Percentiles rank a stretch among this genome's conserved stretches.
phyloP scores from a whole-genome alignment of 2,329 filamentous ascomycete genomes.

The Xylariales sp. region DNA sequence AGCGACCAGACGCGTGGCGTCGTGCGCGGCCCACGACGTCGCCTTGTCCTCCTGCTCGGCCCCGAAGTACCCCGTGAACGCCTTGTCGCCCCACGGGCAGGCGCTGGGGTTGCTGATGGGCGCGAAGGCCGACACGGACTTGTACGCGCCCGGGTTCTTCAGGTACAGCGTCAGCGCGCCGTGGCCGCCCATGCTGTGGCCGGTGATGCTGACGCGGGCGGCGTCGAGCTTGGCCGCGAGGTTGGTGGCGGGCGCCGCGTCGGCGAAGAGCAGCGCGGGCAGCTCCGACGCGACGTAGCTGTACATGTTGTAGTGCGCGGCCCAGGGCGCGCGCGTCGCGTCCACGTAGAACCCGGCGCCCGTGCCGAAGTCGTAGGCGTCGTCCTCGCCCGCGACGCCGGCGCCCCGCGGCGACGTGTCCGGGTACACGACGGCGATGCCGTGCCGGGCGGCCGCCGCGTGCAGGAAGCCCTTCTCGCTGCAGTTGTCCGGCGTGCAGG shows the following conservation, averaged over 20 bases:
- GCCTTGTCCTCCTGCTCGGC: conserved; percentile 65
- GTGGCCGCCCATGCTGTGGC: conserved; percentile 98
- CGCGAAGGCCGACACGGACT: conserved; percentile 88
- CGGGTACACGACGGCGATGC: conserved; percentile 93
- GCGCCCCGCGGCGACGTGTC: conserved; percentile 93
- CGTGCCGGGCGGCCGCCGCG: conserved; percentile 78
- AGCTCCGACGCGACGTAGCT: conserved; percentile 90
- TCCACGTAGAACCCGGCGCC: conserved; percentile 97
- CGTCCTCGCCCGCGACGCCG: conserved; percentile 84
- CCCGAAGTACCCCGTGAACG: conserved; percentile 91
- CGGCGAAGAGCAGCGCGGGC: conserved; percentile 77
- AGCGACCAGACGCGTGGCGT: conserved; percentile 90
- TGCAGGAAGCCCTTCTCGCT: conserved; percentile 92
- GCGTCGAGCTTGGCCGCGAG: conserved; percentile 70
- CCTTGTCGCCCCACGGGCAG: conserved; percentile 96
- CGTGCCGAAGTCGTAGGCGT: conserved; percentile 89
- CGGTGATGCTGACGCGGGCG: conserved; percentile 81
- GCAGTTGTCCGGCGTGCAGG: conserved; percentile 91
- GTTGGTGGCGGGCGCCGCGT: conserved; percentile 43
- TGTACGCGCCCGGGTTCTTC: conserved; percentile 90
- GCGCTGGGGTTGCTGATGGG: conserved; percentile 87
- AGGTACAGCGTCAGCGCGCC: conserved; percentile 93
- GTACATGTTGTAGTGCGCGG: conserved; percentile 90
- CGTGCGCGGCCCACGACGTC: conserved; percentile 83
- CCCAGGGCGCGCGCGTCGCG: conserved; percentile 80